Base-by-base conservation (phyloP, 2,329 filamentous ascomycete species). In the Calonectria fujianensis region DNA sequence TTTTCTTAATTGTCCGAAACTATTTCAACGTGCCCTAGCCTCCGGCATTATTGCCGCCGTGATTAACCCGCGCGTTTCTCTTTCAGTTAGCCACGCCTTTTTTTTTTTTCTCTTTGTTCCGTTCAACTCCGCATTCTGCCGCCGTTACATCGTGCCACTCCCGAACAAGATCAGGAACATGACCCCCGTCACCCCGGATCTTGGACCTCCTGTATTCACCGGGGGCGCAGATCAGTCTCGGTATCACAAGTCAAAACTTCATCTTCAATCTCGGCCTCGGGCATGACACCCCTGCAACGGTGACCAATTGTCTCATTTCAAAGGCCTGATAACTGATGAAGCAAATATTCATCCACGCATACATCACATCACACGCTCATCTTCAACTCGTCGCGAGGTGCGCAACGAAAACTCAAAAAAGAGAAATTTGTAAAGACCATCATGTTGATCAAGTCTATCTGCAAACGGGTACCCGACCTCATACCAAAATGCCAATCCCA, bases 101-200 rank as follows among this genome's bases (percentile, higher is more conserved):
- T 24, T 24, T 24, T 24, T 24, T 24, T 3, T 16, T 39, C 37
- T 57, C 16, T 35, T 20, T 11, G 52, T 35, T 32, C 52, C 31
- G 39, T 27, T 27, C 39, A 39, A 41, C 57, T 63, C 57, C 57
- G 57, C 57, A 41, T 24, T 32, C n/a, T 69, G 69, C 73, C 72
- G 71, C 57, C n/a, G 66, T 75, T 75, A 67, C 50, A 73, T 70
- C 66, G 71, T 72, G 61, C 70, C 52, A 63, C 54, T 74, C 67
- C 67, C 65, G 54, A 70, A 37, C n/a, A 61, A 66, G 51, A 48
- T 39, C 52, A 50, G 52, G 41, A 69, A 73, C 66, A 35, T 14
- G 27, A 41, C 57, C 35, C 35, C 50, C 71, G 54, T 65, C 31
- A 29, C 50, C 64, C 61, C 39, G 45, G 39, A 50, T 48, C 29